Conservation (phyloP, 108 stramenopile genomes). For the Discostella pseudostelligera region DNA sequence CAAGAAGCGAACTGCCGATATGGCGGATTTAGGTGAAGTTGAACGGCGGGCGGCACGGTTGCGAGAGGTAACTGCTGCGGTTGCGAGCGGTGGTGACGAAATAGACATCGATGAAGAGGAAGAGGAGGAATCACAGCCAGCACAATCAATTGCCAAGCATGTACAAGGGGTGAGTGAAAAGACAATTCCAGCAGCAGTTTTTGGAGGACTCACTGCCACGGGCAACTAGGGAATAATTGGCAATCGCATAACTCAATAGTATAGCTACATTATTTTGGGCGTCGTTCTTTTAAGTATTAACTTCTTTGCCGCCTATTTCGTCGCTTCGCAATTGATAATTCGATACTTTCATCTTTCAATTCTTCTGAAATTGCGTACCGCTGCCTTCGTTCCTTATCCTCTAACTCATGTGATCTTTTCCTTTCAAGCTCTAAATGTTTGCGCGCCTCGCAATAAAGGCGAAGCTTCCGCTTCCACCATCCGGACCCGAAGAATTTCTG, state of each 20-base stretch:
- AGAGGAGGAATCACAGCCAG: conserved; percentile 23
- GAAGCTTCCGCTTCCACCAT: conserved; percentile 42
- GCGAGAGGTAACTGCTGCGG: conserved; percentile 54
- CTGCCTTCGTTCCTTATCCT: conserved; percentile 18
- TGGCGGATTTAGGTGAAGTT: conserved; percentile 77
- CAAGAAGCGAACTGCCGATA: conserved; percentile 61
- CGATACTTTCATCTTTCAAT: conserved; percentile 11
- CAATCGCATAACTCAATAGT: no score
- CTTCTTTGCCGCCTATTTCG: conserved; percentile 8
- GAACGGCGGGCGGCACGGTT: conserved; percentile 86
- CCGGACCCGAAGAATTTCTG: conserved; percentile 27
- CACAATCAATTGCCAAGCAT: neutral
- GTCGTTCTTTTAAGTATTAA: neutral
- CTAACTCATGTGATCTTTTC: conserved; percentile 5
- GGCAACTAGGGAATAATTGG: conserved; percentile 3
- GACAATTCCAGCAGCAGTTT: conserved; percentile 72
- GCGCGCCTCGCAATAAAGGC: conserved; percentile 19
- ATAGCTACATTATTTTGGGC: no score
- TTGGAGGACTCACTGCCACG: conserved; percentile 61
- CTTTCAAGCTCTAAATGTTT: conserved; percentile 17
- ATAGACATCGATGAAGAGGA: conserved; percentile 75
- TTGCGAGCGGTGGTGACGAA: conserved; percentile 56
- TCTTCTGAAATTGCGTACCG: conserved; percentile 28
- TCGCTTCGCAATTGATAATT: conserved; percentile 6
- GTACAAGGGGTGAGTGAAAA: conserved; percentile 53